Evolutionary conservation across 2,329 filamentous ascomycete species (phyloP).

Genomic region (Hypoxylon sp.): DNA sequence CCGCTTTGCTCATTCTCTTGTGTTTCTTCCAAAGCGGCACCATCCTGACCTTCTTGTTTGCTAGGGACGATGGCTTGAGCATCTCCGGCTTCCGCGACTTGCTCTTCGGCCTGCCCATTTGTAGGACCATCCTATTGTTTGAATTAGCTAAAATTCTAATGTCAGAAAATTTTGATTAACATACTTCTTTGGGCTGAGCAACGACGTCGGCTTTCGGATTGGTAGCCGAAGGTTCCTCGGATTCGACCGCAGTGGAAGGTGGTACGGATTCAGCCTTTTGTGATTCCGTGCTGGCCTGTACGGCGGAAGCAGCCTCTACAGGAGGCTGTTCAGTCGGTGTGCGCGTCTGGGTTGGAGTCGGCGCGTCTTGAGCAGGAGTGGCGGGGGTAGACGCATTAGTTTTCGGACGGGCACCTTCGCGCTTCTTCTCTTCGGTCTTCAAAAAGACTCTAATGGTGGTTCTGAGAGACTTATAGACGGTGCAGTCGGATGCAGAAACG

Average conservation of each 20-base stretch:
- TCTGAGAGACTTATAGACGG: constrained; percentile 89
- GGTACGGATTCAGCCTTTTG: constrained; percentile 28
- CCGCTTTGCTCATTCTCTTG: constrained; percentile 51
- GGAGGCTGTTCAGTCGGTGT: constrained; percentile 45
- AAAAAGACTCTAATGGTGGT: constrained; percentile 94
- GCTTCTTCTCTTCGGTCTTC: constrained; percentile 91
- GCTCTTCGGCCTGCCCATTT: constrained; percentile 33
- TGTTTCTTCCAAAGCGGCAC: constrained; percentile 49
- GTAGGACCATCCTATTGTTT: constrained; percentile 20
- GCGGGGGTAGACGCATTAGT: constrained; percentile 58
- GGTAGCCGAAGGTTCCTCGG: constrained; percentile 15
- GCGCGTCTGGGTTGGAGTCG: constrained; percentile 54
- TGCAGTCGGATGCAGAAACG: constrained; percentile 87
- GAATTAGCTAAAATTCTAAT: constrained; percentile 20
- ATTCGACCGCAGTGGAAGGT: constrained; percentile 11
- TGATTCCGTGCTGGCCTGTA: constrained; percentile 32
- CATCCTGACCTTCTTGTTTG: constrained; percentile 44
- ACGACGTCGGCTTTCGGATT: constrained; percentile 31
- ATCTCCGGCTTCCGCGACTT: constrained; percentile 30
- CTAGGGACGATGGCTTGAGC: constrained; percentile 43
- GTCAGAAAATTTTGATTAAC: background rate
- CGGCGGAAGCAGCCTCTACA: constrained; percentile 31
- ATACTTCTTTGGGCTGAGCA: constrained; percentile 39
- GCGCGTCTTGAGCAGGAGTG: constrained; percentile 60
- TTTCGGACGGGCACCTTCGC: constrained; percentile 74